Percentiles rank a stretch among this genome's conserved stretches.
Conservation (phyloP, 495 filamentous ascomycete genomes). For the Aspergillus haitiensis region DNA sequence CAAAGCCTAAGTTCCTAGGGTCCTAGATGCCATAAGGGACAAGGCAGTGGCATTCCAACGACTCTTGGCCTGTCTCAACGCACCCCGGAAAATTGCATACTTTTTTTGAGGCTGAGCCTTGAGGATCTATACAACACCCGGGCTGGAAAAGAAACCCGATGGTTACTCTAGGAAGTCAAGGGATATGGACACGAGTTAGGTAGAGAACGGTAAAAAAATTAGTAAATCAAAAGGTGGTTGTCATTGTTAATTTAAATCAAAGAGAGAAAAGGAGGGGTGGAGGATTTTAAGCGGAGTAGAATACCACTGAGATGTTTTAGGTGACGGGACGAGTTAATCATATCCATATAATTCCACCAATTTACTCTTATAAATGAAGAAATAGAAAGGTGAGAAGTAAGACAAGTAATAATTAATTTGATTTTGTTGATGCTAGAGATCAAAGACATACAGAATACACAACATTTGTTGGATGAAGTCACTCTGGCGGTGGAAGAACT, state of each 20-base stretch:
- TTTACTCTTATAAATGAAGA: background rate
- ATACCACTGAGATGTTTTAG: no score
- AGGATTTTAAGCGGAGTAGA: no score
- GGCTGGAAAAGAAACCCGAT: background rate
- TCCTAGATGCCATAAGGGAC: background rate
- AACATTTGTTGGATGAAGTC: background rate
- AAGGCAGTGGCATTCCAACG: constrained; percentile 12
- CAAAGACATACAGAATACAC: background rate
- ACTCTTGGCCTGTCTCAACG: background rate
- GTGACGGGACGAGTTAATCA: no score
- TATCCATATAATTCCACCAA: background rate
- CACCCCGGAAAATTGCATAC: background rate
- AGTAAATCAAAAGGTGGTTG: no score
- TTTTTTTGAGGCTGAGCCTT: background rate
- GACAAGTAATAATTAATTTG: no score
- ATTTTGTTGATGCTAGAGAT: no score
- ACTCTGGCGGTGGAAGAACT: background rate
- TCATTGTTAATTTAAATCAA: no score
- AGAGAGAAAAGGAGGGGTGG: no score
- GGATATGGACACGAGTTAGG: background rate
- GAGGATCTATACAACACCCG: background rate
- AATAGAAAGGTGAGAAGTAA: background rate
- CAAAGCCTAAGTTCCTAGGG: no score
- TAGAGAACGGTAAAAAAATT: no score
- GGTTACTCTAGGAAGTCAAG: background rate